phyloP scores from a whole-genome alignment of 140 eudicot species.

The Bidens hawaiensis region DNA sequence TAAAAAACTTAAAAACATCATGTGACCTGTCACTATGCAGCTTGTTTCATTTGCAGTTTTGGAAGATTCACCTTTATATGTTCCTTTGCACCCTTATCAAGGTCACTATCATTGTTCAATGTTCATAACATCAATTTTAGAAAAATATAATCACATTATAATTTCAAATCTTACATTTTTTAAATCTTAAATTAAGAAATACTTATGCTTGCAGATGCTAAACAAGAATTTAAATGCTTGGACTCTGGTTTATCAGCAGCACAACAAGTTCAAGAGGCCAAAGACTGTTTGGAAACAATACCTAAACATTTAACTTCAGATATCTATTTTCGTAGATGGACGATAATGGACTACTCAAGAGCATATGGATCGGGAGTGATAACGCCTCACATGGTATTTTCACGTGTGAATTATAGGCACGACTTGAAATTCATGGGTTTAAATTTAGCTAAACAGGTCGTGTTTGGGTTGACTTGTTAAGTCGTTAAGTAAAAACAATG shows the following conservation, averaged over 20 bases:
- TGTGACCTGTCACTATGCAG: constrained; percentile 35
- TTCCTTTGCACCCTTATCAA: constrained; percentile 68
- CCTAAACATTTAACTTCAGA: constrained; percentile 22
- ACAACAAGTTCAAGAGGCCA: constrained; percentile 57
- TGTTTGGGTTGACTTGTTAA: not conserved
- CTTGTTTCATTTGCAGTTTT: constrained; percentile 80
- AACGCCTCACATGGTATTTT: constrained; percentile 67
- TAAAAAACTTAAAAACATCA: not conserved
- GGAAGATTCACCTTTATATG: constrained; percentile 80
- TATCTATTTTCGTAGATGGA: constrained; percentile 55
- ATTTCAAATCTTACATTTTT: too few relatives aligned
- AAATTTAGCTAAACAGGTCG: not conserved
- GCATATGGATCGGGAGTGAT: constrained; percentile 59
- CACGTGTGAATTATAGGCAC: not conserved
- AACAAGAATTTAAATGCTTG: constrained; percentile 41
- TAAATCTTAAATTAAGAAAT: not conserved
- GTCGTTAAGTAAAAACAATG: not conserved
- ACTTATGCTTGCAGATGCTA: constrained; percentile 31
- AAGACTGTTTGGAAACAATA: constrained; percentile 38
- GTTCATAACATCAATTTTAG: not conserved
- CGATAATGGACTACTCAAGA: constrained; percentile 76
- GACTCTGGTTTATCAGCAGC: constrained; percentile 39
- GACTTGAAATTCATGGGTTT: not conserved
- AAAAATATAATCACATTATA: not conserved
- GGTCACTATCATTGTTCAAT: too few relatives aligned